Evolutionary conservation across 108 stramenopile species (phyloP).

Genomic region (Cyclostephanos tholiformis): DNA sequence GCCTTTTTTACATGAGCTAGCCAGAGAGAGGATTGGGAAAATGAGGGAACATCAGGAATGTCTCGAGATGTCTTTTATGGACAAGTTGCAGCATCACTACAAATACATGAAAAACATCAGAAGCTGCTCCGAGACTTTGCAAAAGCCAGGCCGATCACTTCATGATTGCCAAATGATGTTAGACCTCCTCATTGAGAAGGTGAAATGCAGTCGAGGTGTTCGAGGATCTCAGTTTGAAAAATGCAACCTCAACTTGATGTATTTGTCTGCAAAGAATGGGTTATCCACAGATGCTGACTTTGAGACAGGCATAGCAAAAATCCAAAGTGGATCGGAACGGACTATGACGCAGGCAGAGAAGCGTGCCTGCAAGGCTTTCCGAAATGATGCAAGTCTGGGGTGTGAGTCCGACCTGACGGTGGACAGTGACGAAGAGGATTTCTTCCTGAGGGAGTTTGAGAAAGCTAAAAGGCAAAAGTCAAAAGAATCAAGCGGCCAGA

Average conservation of each 20-base stretch:
- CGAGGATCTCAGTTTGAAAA: conserved; percentile 3
- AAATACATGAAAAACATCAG: conserved; percentile 13
- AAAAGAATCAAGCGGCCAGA: no score
- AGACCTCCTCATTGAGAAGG: conserved; percentile 1
- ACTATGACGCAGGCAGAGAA: conserved; percentile 9
- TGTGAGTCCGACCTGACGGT: not conserved
- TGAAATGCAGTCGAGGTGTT: not conserved
- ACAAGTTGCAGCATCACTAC: not conserved
- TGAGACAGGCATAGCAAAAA: conserved; percentile 14
- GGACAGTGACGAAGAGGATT: not conserved
- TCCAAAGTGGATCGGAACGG: conserved; percentile 1
- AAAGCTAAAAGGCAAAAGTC: no score
- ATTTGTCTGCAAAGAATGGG: conserved; percentile 9
- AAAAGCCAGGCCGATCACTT: not conserved
- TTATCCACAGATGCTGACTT: conserved; percentile 8
- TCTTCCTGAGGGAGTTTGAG: no score
- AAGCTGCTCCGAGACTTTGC: not conserved
- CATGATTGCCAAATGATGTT: conserved; percentile 3
- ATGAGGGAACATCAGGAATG: conserved; percentile 12
- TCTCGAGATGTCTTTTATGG: conserved; percentile 3
- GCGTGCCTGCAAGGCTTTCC: not conserved
- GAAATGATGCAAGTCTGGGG: not conserved
- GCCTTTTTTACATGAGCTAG: not conserved
- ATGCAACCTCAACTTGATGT: not conserved
- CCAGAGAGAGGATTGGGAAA: not conserved